Base-by-base conservation (phyloP, 805 yeast genomes). In the Wickerhamomyces tratensis region DNA sequence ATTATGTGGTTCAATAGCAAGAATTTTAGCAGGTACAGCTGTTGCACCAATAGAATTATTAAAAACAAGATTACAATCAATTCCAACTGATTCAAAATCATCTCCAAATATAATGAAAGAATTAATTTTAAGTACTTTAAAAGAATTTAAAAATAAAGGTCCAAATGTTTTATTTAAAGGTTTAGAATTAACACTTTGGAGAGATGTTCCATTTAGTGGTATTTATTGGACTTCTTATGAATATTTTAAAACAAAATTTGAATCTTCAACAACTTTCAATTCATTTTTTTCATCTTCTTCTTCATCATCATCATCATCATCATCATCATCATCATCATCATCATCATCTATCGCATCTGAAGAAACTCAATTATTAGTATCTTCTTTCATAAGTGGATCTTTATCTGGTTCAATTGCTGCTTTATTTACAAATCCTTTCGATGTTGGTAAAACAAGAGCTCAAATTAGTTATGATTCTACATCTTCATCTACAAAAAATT, bases 131-230 rank as follows among this genome's bases (percentile, higher is more conserved):
- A 88, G 85, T 39, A 67, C 82, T 29, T 57, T 57, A 39, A 52
- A 57, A 4, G 79, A 82, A 52, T 64, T 86, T 6, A 58, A 63
- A 35, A 46, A 56, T 1, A 68, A 70, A 12, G 98, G 98, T 0
- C 46, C 74, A 3, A 59, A 64, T 2, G 72, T 87, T 0, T 59
- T 93, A 15, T 93, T 88, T 70, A 80, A 82, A 43, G 98, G 98
- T 0, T 65, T 93, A 25, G 79, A 83, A 36, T 71, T 93, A 35
- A 93, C 98, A 0, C 69, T 93, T 13, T 91, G 96, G 96, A 72
- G 98, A 62, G 98, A 93, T 59, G 98, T 91, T 0, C 98, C 98
- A 2, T 93, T 93, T 59, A 82, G 94, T 47, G 97, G 95, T 1
- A 79, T 91, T 2, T 93, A 93, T 62, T 93, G 98, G 98, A 76